Evolutionary conservation across 208 protist species (phyloP), one percentile per base, ranked within the genome.

Genomic region (Leptomonas seymouri): DNA sequence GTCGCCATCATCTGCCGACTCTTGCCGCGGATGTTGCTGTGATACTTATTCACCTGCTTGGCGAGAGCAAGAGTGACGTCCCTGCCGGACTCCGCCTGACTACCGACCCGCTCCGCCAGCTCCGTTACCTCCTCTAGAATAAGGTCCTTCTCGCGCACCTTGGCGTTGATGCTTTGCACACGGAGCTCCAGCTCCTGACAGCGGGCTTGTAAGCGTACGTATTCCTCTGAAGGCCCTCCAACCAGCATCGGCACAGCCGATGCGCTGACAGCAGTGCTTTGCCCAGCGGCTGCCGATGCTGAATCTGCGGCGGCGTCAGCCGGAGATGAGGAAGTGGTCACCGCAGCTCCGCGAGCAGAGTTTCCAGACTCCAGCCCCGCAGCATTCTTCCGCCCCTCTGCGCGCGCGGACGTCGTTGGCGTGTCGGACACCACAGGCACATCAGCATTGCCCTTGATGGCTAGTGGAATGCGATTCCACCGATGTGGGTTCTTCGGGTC

Each of bases 71-170:
- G 83, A n/a, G 96, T 97, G 67, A 93, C 81, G n/a, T 97, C 89
- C 41, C 87, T 83, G 15, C 93, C 93, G 11, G 83, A 80, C 44
- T 93, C 80, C 14, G 97, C 97, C 66, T 98, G 86, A 20, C 70
- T 69, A 11, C 90, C 79, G 15, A 98, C 82, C 30, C 93, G 77
- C 65, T 97, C 85, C 14, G 93, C 87, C 41, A 98, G 80, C 67
- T 94, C 90, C 23, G 85, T 93, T 21, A 99, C 93, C 71, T 98
- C 97, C 41, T 97, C 94, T 12, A 98, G 67, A 60, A 99, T 96
- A 15, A 99, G 88, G 41, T 98, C 90, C 84, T 99, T 98, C 78
- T 99, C 98, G 27, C 98, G 86, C 54, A 99, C 89, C 81, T 96
- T 89, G 60, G 97, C 95, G 70, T 98, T 97, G 67, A 98, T 86